Conservation (phyloP, 495 filamentous ascomycete species). For the Lasiosphaeria miniovina region DNA sequence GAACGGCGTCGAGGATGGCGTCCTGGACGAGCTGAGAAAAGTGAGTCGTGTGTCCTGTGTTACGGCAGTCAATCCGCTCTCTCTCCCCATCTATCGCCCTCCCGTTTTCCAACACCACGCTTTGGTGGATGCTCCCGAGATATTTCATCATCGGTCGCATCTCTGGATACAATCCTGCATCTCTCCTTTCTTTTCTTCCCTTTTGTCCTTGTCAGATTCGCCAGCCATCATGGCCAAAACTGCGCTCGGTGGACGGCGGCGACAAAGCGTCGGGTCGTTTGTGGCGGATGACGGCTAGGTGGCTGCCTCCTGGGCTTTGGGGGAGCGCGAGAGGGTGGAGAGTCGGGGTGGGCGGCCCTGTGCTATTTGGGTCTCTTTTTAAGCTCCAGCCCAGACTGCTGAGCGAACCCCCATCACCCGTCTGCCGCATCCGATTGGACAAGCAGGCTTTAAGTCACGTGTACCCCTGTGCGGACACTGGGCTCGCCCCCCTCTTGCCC, state of each 20-base stretch:
- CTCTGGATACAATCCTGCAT: background rate
- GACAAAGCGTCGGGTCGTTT: background rate
- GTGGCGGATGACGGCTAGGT: constrained; percentile 18
- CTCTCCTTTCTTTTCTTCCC: background rate
- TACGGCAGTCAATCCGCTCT: background rate
- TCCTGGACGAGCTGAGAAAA: constrained; percentile 77
- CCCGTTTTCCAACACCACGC: background rate
- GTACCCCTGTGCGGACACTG: constrained; percentile 10
- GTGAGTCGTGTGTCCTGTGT: constrained; percentile 48
- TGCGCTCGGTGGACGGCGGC: background rate
- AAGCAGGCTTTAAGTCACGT: constrained; percentile 27
- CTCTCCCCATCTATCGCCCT: background rate
- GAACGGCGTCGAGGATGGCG: constrained; percentile 81
- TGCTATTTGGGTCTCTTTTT: constrained; percentile 57
- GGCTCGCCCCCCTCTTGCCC: constrained; percentile 3
- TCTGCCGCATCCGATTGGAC: constrained; percentile 28
- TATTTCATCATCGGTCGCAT: background rate
- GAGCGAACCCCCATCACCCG: constrained; percentile 17
- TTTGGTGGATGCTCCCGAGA: too few species aligned
- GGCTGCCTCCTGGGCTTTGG: constrained; percentile 15
- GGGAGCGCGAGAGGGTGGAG: constrained; percentile 37
- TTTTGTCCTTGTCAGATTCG: background rate
- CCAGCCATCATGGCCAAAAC: background rate
- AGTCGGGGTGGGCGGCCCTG: constrained; percentile 48
- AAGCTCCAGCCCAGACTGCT: constrained; percentile 26